These are phyloP conservation scores for Mucor sp. DNA, from an alignment of 371 early-diverging fungal genomes.

Conservation along the genomic window DNA sequence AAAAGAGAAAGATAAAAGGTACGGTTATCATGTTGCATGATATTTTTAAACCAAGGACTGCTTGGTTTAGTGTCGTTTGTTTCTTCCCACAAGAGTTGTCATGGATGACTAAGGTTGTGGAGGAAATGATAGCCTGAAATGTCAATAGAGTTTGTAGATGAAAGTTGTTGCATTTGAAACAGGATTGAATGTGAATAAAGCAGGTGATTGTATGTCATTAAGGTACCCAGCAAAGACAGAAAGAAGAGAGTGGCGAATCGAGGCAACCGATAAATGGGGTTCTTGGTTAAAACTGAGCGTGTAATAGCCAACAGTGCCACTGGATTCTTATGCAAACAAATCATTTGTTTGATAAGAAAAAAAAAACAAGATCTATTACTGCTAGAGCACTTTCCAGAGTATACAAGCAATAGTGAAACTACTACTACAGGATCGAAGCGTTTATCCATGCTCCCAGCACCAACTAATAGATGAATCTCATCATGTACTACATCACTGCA, in stretches of 20 bases:
- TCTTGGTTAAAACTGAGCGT: too few relatives aligned
- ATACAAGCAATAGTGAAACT: too few relatives aligned
- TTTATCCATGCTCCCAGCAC: neutral
- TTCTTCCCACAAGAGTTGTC: neutral
- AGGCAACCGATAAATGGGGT: too few relatives aligned
- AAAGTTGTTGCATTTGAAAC: too few relatives aligned
- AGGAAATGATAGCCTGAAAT: neutral
- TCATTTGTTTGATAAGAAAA: too few relatives aligned
- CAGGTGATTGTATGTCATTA: neutral
- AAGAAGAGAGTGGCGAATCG: too few relatives aligned
- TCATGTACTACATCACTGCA: neutral
- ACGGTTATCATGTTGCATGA: neutral
- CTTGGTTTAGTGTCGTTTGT: neutral
- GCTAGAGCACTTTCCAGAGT: too few relatives aligned
- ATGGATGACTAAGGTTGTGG: neutral
- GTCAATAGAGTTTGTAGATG: too few relatives aligned
- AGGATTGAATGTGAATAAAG: neutral
- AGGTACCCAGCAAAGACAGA: too few relatives aligned
- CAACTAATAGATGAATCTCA: neutral
- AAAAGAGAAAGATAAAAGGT: neutral
- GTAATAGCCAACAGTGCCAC: too few relatives aligned
- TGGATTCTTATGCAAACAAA: too few relatives aligned
- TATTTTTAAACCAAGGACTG: neutral
- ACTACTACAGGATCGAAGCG: neutral
- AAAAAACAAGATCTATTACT: too few relatives aligned